A percentile compares a stretch with the other conserved stretches of the same genome.
phyloP scores from a whole-genome alignment of 106 monocot species.

The Dendrobium huoshanense region DNA sequence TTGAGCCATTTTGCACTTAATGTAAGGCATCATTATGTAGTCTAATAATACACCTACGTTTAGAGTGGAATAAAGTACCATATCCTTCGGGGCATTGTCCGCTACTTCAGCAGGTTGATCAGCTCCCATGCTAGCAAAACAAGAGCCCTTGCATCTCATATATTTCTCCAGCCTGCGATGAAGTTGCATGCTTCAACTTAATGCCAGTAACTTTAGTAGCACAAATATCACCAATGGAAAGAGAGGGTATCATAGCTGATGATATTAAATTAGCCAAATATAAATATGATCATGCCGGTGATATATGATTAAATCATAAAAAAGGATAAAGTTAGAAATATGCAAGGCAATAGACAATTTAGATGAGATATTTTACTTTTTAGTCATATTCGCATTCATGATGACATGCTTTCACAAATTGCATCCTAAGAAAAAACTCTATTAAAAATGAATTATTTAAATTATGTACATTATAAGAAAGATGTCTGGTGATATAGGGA shows the following conservation, averaged over 20 bases:
- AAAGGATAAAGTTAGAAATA: not conserved
- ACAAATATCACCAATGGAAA: slow-evolving; percentile 1
- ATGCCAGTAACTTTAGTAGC: not conserved
- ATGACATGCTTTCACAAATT: not conserved
- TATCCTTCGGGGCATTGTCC: slow-evolving; percentile 64
- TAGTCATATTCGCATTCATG: not conserved
- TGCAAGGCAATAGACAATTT: not conserved
- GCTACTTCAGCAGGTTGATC: slow-evolving; percentile 9
- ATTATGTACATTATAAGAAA: not conserved
- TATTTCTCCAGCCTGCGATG: slow-evolving; percentile 36
- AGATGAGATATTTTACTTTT: slow-evolving; percentile 1
- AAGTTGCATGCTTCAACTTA: not conserved
- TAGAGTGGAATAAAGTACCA: slow-evolving; percentile 26
- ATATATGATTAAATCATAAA: not conserved
- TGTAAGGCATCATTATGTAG: not conserved
- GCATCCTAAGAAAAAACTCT: not conserved
- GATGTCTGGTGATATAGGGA: not conserved
- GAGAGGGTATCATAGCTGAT: not conserved
- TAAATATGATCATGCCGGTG: not conserved
- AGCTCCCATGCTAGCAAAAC: slow-evolving; percentile 9
- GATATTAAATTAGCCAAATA: not conserved
- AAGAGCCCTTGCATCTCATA: slow-evolving; percentile 85
- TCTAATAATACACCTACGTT: not conserved
- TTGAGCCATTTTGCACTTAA: not conserved
- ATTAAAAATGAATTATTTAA: not conserved